phyloP scores from a whole-genome alignment of 768 basidiomycete genomes.

The Mycena chlorophos region DNA sequence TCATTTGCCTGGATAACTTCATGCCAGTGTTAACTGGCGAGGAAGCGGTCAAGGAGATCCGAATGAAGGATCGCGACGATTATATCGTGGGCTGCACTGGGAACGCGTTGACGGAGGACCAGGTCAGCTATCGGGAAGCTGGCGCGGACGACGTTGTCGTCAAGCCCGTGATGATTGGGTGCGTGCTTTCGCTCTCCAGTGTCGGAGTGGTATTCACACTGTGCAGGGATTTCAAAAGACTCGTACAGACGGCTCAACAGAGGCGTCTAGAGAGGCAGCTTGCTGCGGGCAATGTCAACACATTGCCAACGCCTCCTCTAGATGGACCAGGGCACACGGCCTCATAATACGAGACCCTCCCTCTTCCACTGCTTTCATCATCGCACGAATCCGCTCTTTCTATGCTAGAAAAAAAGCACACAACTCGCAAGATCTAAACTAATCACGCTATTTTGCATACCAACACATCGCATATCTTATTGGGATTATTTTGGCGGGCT shows the following conservation, averaged over 20 bases:
- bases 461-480: too few relatives aligned
- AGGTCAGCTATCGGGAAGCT: slow-evolving; percentile 29
- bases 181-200: neutral
- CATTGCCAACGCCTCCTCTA: too few relatives aligned
- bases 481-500: too few relatives aligned
- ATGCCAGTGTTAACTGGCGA: slow-evolving; percentile 37
- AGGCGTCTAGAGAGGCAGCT: slow-evolving; percentile 10
- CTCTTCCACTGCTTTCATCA: too few relatives aligned
- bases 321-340: too few relatives aligned
- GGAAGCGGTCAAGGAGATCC: slow-evolving; percentile 33
- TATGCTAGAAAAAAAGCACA: too few relatives aligned
- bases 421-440: too few relatives aligned
- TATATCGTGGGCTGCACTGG: slow-evolving; percentile 33
- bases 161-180: slow-evolving; percentile 27
- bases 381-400: too few relatives aligned
- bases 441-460: too few relatives aligned
- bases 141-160: slow-evolving; percentile 26
- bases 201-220: neutral
- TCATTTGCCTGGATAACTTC: slow-evolving; percentile 41
- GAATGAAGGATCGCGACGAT: slow-evolving; percentile 33
- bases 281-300: neutral
- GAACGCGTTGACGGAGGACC: slow-evolving; percentile 30
- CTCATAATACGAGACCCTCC: too few relatives aligned
- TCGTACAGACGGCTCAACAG: slow-evolving; percentile 17
- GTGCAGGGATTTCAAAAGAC: slow-evolving; percentile 17